Percentiles rank a stretch among this genome's conserved stretches.
phyloP scores from a whole-genome alignment of 78 protist genomes.

The Dictyostelium firmibasis region DNA sequence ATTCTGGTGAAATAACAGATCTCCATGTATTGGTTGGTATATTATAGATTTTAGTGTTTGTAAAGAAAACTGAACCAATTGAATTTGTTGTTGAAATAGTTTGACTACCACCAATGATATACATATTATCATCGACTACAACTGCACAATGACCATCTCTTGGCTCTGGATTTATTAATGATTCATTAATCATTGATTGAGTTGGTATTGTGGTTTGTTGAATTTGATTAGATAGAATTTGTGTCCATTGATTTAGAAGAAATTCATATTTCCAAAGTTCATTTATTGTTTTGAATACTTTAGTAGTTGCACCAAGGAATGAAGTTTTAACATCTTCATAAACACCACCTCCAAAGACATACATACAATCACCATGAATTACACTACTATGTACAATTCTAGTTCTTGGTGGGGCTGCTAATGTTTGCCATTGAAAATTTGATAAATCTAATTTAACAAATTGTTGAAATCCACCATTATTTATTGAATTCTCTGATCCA shows the following conservation, averaged over 20 bases:
- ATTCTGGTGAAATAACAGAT: not conserved
- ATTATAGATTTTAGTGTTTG: not conserved
- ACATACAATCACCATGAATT: conserved; percentile 24
- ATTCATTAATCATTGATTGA: not conserved
- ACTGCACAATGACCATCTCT: conserved; percentile 65
- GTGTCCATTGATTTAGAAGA: not conserved
- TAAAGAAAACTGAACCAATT: conserved; percentile 25
- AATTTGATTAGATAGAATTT: not conserved
- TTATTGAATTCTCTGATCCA: conserved; percentile 18
- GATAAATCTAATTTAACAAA: conserved; percentile 25
- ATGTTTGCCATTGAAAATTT: conserved; percentile 24
- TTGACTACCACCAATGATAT: conserved; percentile 60
- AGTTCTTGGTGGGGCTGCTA: conserved; percentile 12
- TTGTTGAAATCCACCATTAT: not conserved
- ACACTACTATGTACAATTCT: conserved; percentile 42
- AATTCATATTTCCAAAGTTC: conserved; percentile 36
- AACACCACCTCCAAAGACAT: conserved; percentile 60
- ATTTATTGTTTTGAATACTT: conserved; percentile 14
- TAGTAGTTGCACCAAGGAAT: not conserved
- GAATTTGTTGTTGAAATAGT: not conserved
- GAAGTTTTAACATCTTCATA: conserved; percentile 47
- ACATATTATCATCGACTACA: conserved; percentile 34
- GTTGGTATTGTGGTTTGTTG: not conserved
- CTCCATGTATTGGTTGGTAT: conserved; percentile 14
- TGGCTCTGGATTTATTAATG: not conserved